phyloP scores from a whole-genome alignment of 257 asterid species.

The Eucommia ulmoides region DNA sequence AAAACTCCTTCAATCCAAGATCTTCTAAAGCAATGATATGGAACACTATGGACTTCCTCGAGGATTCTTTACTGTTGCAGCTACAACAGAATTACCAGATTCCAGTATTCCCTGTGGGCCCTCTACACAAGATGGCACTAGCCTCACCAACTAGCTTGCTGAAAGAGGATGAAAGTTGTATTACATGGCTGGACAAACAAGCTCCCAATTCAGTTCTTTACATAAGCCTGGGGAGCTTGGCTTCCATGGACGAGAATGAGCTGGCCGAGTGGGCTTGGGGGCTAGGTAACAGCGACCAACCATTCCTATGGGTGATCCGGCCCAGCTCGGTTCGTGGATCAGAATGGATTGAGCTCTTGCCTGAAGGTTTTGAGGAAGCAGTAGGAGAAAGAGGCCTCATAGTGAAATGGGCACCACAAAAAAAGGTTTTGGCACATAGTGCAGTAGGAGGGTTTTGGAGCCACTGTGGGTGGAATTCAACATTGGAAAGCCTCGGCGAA shows the following conservation, averaged over 20 bases:
- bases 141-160: neutral
- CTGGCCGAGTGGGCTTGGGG: neutral
- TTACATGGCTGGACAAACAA: neutral
- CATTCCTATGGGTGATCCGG: neutral
- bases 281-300: neutral
- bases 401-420: slow-evolving; percentile 3
- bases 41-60: neutral
- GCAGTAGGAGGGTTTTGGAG: slow-evolving; percentile 4
- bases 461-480: slow-evolving; percentile 3
- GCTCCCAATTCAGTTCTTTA: neutral
- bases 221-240: neutral
- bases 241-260: neutral
- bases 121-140: neutral
- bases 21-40: neutral
- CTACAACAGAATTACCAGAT: neutral
- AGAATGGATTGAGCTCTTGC: neutral
- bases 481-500: neutral
- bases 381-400: neutral
- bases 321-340: neutral
- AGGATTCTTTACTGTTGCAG: neutral
- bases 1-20: neutral
- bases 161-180: neutral
- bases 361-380: neutral
- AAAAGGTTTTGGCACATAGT: slow-evolving; percentile 1
- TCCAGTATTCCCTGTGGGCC: neutral